Conservation (phyloP, 352 stramenopile genomes). For the Globisporangium barbulae region DNA sequence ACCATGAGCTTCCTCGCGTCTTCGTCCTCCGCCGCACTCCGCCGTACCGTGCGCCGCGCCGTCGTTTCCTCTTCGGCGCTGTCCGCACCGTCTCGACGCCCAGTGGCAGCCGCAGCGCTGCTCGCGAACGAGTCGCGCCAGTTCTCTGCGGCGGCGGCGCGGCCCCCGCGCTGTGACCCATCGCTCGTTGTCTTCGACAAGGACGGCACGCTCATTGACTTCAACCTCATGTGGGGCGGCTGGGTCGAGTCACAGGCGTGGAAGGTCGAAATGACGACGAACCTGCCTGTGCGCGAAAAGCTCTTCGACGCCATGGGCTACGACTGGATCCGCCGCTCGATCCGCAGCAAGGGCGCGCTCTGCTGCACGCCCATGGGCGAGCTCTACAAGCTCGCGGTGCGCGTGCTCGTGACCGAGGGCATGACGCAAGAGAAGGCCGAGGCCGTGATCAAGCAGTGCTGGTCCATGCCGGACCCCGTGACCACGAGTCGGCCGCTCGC, state of each 20-base stretch:
- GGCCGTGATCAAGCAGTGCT: constrained; percentile 69
- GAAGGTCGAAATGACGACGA: constrained; percentile 83
- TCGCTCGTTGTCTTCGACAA: constrained; percentile 89
- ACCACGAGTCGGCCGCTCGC: constrained; percentile 65
- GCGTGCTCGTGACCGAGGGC: constrained; percentile 69
- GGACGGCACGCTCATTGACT: constrained; percentile 89
- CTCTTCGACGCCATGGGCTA: constrained; percentile 87
- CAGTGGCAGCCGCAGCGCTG: constrained; percentile 2
- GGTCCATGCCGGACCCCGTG: constrained; percentile 80
- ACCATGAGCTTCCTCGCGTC: constrained; percentile 13
- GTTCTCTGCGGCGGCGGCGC: constrained; percentile 15
- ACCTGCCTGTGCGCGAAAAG: constrained; percentile 74
- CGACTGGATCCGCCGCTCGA: constrained; percentile 78
- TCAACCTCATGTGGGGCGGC: constrained; percentile 88
- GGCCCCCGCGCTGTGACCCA: constrained; percentile 38
- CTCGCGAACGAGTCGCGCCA: neutral
- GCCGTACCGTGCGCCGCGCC: constrained; percentile 6
- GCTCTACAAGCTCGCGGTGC: constrained; percentile 78
- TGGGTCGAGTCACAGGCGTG: constrained; percentile 85
- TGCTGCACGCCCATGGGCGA: constrained; percentile 85
- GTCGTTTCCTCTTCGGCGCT: neutral
- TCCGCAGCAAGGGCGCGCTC: constrained; percentile 78
- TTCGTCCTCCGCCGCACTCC: constrained; percentile 7
- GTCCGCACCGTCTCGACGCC: neutral
- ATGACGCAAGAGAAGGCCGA: constrained; percentile 61